phyloP scores from a whole-genome alignment of 2,329 filamentous ascomycete genomes.

The Hyphodiscus sp. region DNA sequence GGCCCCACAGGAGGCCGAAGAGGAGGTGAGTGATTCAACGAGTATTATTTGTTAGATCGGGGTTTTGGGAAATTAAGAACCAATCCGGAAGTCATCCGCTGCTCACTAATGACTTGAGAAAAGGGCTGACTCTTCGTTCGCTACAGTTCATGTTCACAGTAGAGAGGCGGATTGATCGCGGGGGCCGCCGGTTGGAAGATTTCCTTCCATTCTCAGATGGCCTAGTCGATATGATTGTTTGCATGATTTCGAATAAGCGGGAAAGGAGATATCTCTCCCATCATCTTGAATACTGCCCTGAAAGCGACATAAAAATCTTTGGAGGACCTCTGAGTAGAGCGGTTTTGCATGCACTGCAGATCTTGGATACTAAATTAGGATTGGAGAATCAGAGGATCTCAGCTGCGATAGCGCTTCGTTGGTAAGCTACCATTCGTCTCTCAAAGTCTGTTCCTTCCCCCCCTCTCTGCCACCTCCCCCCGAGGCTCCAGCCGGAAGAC shows the following conservation, averaged over 20 bases:
- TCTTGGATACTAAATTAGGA: slow-evolving; percentile 17
- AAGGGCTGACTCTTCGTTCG: too few species aligned
- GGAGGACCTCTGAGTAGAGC: slow-evolving; percentile 15
- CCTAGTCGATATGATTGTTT: slow-evolving; percentile 22
- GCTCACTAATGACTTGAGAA: too few species aligned
- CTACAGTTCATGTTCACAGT: slow-evolving; percentile 21
- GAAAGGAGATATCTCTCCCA: slow-evolving; percentile 13
- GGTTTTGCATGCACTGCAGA: slow-evolving; percentile 8
- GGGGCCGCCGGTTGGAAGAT: slow-evolving; percentile 1
- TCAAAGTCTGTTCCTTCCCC: neutral
- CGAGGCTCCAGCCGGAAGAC: too few species aligned
- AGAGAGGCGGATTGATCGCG: neutral
- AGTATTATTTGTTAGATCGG: too few species aligned
- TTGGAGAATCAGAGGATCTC: slow-evolving; percentile 13
- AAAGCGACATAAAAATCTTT: slow-evolving; percentile 9
- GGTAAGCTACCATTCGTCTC: slow-evolving; percentile 1
- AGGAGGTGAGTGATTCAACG: slow-evolving; percentile 8
- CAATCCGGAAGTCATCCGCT: too few species aligned
- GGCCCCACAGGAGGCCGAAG: slow-evolving; percentile 1
- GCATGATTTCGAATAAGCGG: slow-evolving; percentile 22
- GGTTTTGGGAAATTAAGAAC: too few species aligned
- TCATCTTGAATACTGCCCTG: slow-evolving; percentile 15
- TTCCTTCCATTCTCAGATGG: slow-evolving; percentile 20
- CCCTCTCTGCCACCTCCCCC: too few species aligned
- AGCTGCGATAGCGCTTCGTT: slow-evolving; percentile 3